A percentile compares a stretch with the other conserved stretches of the same genome.
phyloP scores from a whole-genome alignment of 164 flowering plant species.

The Piper betle region DNA sequence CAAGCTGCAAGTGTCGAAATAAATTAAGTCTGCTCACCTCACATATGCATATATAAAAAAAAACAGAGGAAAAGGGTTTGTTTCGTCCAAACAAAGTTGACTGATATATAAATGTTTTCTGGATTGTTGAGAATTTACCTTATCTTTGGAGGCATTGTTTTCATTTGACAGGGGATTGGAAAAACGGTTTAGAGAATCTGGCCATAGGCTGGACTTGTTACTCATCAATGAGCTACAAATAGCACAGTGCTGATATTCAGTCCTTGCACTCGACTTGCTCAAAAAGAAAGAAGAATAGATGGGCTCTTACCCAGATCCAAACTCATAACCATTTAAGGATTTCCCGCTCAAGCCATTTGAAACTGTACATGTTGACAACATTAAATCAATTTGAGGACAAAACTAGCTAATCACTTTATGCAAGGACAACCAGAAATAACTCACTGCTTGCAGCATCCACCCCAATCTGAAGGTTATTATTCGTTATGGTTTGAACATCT shows the following conservation, averaged over 20 bases:
- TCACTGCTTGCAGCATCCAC: neutral
- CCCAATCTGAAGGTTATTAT: neutral
- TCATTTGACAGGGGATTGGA: slow-evolving; percentile 10
- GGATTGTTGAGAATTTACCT: slow-evolving; percentile 18
- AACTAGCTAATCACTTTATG: no score
- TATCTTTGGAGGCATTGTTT: slow-evolving; percentile 15
- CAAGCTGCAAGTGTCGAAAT: slow-evolving; percentile 18
- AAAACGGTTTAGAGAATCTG: slow-evolving; percentile 17
- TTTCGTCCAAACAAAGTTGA: neutral
- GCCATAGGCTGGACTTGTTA: slow-evolving; percentile 23
- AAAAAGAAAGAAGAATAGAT: neutral
- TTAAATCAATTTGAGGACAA: no score
- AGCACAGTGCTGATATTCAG: neutral
- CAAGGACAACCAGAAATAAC: neutral
- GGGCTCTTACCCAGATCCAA: neutral
- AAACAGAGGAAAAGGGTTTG: neutral
- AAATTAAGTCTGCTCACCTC: neutral
- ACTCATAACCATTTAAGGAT: neutral
- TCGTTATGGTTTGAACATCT: neutral
- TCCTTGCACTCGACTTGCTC: neutral
- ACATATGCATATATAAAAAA: neutral
- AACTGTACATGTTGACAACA: neutral
- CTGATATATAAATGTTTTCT: no score
- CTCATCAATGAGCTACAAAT: slow-evolving; percentile 25
- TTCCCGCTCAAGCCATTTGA: neutral